Evolutionary conservation across 1,139 yeast genomes (phyloP).

Genomic region (Suhomyces yuchorum): DNA sequence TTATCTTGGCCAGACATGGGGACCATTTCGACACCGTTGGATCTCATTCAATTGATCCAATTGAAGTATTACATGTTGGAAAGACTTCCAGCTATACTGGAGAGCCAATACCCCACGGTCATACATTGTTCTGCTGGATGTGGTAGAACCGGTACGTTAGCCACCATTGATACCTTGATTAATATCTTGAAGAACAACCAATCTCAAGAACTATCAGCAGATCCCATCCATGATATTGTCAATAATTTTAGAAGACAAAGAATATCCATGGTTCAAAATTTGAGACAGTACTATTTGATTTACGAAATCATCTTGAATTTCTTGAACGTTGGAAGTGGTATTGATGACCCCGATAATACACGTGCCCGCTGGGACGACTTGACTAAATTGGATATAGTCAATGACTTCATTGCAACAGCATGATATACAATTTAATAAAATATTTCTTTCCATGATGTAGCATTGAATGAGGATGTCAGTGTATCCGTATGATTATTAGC

Average conservation of each 20-base stretch:
- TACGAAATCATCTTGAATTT: conserved; percentile 52
- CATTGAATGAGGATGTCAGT: background rate
- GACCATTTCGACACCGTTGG: conserved; percentile 38
- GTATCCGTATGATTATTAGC: no score
- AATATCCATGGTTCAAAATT: conserved; percentile 80
- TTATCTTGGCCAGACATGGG: conserved; percentile 60
- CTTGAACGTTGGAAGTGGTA: conserved; percentile 17
- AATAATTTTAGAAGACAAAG: conserved; percentile 69
- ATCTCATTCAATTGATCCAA: conserved; percentile 43
- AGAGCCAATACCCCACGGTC: conserved; percentile 46
- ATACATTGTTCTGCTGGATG: conserved; percentile 94
- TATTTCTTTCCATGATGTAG: background rate
- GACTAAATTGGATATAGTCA: conserved; percentile 27
- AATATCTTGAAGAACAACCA: conserved; percentile 38
- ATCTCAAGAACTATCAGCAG: conserved; percentile 23
- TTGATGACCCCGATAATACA: conserved; percentile 9
- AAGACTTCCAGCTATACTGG: conserved; percentile 7
- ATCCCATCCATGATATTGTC: conserved; percentile 54
- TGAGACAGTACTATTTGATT: conserved; percentile 72
- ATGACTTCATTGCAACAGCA: conserved; percentile 22
- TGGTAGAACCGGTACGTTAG: conserved; percentile 88
- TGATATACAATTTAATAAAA: background rate
- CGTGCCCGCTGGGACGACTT: conserved; percentile 23
- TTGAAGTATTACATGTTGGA: conserved; percentile 39
- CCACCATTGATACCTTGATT: conserved; percentile 68